Conservation (phyloP, 2,329 filamentous ascomycete species). For the Cladosporium halotolerans region DNA sequence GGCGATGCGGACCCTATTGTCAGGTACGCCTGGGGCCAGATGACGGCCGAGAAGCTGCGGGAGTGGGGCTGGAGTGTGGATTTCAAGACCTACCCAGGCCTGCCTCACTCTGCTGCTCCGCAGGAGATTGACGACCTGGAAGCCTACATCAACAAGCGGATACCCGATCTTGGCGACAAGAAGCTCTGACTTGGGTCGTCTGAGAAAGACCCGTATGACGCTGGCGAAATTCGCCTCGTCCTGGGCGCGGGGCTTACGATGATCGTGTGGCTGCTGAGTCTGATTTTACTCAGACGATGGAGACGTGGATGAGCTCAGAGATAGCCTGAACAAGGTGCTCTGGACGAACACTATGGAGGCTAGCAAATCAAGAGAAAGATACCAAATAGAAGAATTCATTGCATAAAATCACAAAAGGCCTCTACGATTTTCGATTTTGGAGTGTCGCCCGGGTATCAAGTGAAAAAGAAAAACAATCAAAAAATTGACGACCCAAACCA, state of each 20-base stretch:
- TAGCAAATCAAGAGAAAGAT: no score
- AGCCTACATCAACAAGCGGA: constrained; percentile 48
- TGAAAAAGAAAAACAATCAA: not conserved
- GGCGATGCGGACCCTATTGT: constrained; percentile 74
- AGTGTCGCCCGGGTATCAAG: constrained; percentile 1
- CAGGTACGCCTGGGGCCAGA: constrained; percentile 59
- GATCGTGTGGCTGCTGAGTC: constrained; percentile 22
- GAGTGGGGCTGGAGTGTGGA: constrained; percentile 66
- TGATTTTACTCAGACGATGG: constrained; percentile 19
- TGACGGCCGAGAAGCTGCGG: constrained; percentile 61
- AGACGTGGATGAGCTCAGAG: not conserved
- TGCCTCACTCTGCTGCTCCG: constrained; percentile 69
- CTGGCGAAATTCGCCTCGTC: constrained; percentile 23
- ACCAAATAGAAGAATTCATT: no score
- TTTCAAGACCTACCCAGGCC: constrained; percentile 69
- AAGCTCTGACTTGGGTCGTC: constrained; percentile 23
- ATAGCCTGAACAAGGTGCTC: no score
- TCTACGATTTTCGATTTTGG: no score
- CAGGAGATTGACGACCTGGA: constrained; percentile 81
- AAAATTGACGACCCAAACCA: not conserved
- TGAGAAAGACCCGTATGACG: constrained; percentile 26
- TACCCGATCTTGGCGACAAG: constrained; percentile 44
- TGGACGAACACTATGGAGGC: no score
- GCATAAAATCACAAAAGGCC: no score
- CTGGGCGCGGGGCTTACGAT: constrained; percentile 19